Conservation (phyloP, 805 yeast genomes). For the Candida pini region DNA sequence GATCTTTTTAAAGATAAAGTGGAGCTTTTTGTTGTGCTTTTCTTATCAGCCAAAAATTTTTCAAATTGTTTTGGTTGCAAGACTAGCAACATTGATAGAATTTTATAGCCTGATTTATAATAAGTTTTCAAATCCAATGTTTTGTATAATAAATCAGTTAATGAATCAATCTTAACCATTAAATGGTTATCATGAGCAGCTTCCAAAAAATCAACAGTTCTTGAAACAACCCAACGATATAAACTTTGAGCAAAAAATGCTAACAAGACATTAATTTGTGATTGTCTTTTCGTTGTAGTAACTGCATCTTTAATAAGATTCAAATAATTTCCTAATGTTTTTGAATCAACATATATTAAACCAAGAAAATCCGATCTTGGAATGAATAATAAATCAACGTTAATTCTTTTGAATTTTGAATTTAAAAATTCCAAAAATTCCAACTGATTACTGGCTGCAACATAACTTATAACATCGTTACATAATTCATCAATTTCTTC, state of each 20-base stretch:
- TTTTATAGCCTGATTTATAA: slow-evolving; percentile 24
- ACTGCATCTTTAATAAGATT: slow-evolving; percentile 34
- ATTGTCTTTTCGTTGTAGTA: slow-evolving; percentile 33
- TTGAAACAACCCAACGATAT: slow-evolving; percentile 43
- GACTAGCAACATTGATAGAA: slow-evolving; percentile 30
- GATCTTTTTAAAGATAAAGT: slow-evolving; percentile 21
- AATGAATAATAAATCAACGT: slow-evolving; percentile 32
- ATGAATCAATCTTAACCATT: slow-evolving; percentile 24
- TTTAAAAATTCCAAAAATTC: slow-evolving; percentile 35
- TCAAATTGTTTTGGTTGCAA: slow-evolving; percentile 29
- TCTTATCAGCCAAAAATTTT: slow-evolving; percentile 19
- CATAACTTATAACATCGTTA: slow-evolving; percentile 36
- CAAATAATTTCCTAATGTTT: slow-evolving; percentile 32
- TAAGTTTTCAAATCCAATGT: slow-evolving; percentile 25
- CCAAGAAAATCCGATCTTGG: slow-evolving; percentile 43
- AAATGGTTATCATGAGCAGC: slow-evolving; percentile 11
- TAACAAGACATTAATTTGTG: slow-evolving; percentile 41
- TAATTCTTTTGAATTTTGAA: slow-evolving; percentile 23
- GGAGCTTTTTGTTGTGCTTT: slow-evolving; percentile 16
- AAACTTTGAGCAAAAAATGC: slow-evolving; percentile 42
- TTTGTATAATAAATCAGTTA: slow-evolving; percentile 32
- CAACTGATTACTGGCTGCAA: slow-evolving; percentile 46
- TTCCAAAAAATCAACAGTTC: slow-evolving; percentile 39
- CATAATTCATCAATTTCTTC: slow-evolving; percentile 33
- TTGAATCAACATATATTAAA: slow-evolving; percentile 35